Percentiles rank a stretch among this genome's conserved stretches.
Conservation (phyloP, 2,329 filamentous ascomycete genomes). For the Colletotrichum sp. region DNA sequence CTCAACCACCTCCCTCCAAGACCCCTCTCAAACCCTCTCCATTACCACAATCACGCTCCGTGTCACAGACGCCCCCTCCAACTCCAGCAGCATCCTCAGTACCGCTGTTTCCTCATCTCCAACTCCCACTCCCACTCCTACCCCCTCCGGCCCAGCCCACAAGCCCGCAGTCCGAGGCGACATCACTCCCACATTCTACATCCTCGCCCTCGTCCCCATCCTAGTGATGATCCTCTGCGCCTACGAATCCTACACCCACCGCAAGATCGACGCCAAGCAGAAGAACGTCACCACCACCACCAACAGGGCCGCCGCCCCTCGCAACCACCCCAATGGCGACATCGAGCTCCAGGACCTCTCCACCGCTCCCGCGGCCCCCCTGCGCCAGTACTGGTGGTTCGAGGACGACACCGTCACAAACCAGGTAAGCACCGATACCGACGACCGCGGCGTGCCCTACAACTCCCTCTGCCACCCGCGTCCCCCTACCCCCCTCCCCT, state of each 20-base stretch:
- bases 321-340: background rate
- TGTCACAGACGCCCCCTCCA: background rate
- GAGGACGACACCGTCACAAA: background rate
- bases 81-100: background rate
- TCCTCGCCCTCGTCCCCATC: slow-evolving; percentile 16
- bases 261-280: background rate
- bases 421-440: slow-evolving; percentile 1
- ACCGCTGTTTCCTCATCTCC: background rate
- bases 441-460: background rate
- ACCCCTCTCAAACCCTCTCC: background rate
- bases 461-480: background rate
- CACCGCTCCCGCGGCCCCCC: background rate
- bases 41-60: background rate
- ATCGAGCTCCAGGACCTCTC: slow-evolving; percentile 15
- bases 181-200: slow-evolving; percentile 6
- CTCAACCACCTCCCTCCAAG: background rate
- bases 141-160: background rate
- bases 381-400: slow-evolving; percentile 10
- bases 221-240: background rate
- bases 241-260: background rate
- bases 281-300: background rate
- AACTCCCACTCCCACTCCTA: background rate
- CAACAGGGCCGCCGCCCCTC: background rate
- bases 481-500: background rate
- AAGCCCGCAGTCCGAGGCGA: background rate